Evolutionary conservation across 2,329 filamentous ascomycete species (phyloP).

Genomic region (Aspergillus glaucus): DNA sequence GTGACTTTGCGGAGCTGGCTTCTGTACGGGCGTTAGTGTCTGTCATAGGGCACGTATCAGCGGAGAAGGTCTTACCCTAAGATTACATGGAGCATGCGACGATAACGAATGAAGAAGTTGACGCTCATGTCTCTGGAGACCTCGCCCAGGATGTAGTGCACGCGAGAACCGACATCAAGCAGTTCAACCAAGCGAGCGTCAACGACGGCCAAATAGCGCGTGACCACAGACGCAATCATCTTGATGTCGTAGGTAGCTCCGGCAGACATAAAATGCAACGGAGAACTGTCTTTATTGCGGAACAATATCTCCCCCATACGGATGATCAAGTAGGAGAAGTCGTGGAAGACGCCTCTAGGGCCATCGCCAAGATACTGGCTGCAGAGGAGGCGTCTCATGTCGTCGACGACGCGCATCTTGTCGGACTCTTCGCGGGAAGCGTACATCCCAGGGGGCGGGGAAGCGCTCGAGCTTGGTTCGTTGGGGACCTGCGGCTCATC

Average conservation of each 20-base stretch:
- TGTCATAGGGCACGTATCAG: not conserved
- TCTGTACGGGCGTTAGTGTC: not conserved
- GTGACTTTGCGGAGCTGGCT: conserved; percentile 17
- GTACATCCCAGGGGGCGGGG: not conserved
- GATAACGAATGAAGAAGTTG: conserved; percentile 8
- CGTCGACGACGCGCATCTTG: conserved; percentile 8
- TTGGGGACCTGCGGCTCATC: not conserved
- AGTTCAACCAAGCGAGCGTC: conserved; percentile 10
- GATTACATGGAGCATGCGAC: conserved; percentile 12
- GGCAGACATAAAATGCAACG: conserved; percentile 3
- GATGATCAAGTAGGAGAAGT: conserved; percentile 16
- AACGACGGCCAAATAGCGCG: conserved; percentile 9
- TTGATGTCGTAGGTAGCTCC: conserved; percentile 8
- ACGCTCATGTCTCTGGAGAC: conserved; percentile 6
- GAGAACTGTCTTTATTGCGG: conserved; percentile 1
- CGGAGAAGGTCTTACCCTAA: conserved; percentile 10
- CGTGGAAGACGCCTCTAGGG: conserved; percentile 12
- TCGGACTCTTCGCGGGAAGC: not conserved
- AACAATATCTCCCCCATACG: conserved; percentile 19
- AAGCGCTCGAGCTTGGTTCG: not conserved
- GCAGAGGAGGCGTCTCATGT: conserved; percentile 11
- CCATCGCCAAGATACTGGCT: conserved; percentile 6
- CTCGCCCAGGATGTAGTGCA: conserved; percentile 6
- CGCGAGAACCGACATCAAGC: conserved; percentile 3
- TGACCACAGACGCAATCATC: conserved; percentile 8